Conservation (phyloP, 2,329 filamentous ascomycete species). For the Penicillium sp. region DNA sequence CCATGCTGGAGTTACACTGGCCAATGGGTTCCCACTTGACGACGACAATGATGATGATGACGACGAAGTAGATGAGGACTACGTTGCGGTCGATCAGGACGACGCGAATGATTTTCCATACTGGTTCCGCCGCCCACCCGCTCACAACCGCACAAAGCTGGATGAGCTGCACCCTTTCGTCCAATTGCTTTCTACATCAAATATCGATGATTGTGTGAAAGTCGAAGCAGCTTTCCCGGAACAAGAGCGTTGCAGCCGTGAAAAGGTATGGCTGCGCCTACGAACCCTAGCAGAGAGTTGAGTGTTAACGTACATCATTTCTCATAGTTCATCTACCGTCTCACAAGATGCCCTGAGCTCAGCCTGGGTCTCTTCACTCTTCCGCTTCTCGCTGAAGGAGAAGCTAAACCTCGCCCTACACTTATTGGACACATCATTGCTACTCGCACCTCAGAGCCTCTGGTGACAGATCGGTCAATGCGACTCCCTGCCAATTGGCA, state of each 20-base stretch:
- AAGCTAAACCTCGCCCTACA: conserved; percentile 59
- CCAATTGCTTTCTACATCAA: conserved; percentile 63
- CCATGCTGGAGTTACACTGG: conserved; percentile 28
- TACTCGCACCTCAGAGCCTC: conserved; percentile 63
- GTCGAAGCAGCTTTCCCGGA: conserved; percentile 62
- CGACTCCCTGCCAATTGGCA: conserved; percentile 67
- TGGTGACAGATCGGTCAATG: conserved; percentile 77
- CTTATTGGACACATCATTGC: conserved; percentile 77
- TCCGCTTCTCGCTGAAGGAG: conserved; percentile 52
- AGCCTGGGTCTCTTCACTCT: conserved; percentile 75
- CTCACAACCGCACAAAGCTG: conserved; percentile 38
- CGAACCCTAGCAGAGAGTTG: neutral
- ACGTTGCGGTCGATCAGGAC: conserved; percentile 44
- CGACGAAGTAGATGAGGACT: conserved; percentile 40
- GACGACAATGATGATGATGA: conserved; percentile 36
- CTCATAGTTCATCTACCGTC: conserved; percentile 69
- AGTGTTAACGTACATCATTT: conserved; percentile 10
- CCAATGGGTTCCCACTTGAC: conserved; percentile 34
- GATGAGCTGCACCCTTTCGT: conserved; percentile 70
- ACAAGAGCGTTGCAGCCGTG: conserved; percentile 55
- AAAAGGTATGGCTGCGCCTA: conserved; percentile 54
- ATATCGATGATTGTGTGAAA: conserved; percentile 54
- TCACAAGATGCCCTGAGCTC: conserved; percentile 71
- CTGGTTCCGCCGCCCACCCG: conserved; percentile 43
- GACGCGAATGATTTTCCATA: conserved; percentile 42